Evolutionary conservation across 805 yeast genomes (phyloP).

Genomic region (Saccharomycopsis selenospora): DNA sequence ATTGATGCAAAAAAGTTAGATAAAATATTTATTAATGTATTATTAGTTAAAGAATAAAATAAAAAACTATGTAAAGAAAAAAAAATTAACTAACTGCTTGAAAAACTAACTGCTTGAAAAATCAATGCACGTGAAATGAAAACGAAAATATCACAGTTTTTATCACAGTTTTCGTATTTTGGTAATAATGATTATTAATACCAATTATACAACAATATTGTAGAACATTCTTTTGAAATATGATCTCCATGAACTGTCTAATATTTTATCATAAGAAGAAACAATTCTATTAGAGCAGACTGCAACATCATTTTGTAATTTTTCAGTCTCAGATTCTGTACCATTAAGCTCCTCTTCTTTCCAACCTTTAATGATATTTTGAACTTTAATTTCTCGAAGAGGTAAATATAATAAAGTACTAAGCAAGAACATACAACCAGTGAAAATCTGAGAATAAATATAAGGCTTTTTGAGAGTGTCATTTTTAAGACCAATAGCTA

Average conservation of each 20-base stretch:
- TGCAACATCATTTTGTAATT: slow-evolving; percentile 2
- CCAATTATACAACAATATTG: slow-evolving; percentile 1
- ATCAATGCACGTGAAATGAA: slow-evolving; percentile 2
- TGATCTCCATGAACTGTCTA: not conserved
- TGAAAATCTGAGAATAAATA: slow-evolving; percentile 34
- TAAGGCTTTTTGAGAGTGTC: slow-evolving; percentile 28
- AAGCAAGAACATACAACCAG: slow-evolving; percentile 31
- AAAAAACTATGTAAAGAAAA: no score
- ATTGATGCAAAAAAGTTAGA: no score
- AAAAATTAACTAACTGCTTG: no score
- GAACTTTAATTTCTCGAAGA: slow-evolving; percentile 32
- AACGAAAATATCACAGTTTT: not conserved
- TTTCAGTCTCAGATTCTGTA: not conserved
- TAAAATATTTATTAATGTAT: no score
- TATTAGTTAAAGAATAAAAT: no score
- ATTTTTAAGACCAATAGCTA: slow-evolving; percentile 42
- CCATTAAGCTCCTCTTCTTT: slow-evolving; percentile 3
- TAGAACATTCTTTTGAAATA: slow-evolving; percentile 10
- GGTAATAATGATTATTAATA: not conserved
- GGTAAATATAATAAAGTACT: slow-evolving; percentile 29
- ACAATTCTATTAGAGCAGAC: not conserved
- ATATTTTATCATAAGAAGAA: slow-evolving; percentile 1
- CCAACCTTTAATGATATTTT: slow-evolving; percentile 25
- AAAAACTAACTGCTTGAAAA: no score
- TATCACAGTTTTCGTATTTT: no score